These are phyloP conservation scores for Sodiomyces alkalinus DNA, from an alignment of 2,329 filamentous ascomycete species.

Conservation along the genomic window DNA sequence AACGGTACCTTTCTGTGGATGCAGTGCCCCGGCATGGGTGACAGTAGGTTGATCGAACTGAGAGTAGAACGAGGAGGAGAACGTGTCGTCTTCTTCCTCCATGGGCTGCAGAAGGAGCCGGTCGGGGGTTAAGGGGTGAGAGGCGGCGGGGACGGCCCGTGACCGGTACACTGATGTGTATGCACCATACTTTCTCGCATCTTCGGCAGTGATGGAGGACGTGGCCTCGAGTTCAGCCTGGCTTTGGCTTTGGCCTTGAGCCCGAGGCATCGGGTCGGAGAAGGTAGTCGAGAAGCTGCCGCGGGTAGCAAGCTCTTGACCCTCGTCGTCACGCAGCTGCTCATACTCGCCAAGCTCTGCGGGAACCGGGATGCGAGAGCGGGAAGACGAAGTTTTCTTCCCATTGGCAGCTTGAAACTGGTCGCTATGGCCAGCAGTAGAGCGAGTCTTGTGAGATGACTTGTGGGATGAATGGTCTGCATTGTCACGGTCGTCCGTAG, in stretches of 20 bases:
- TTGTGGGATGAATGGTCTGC: not conserved
- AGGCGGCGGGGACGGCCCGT: conserved; percentile 8
- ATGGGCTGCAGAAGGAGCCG: not conserved
- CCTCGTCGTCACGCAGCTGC: too few relatives aligned
- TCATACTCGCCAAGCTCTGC: too few relatives aligned
- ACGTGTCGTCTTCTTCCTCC: conserved; percentile 1
- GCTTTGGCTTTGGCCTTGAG: conserved; percentile 1
- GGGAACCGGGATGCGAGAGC: not conserved
- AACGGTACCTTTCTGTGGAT: conserved; percentile 2
- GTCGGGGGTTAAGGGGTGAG: conserved; percentile 8
- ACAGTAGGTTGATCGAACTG: conserved; percentile 2
- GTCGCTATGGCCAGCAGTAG: not conserved
- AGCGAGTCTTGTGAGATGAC: not conserved
- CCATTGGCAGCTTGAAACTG: not conserved
- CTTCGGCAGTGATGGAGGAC: conserved; percentile 3
- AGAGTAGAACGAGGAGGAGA: conserved; percentile 8
- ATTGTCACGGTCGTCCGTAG: not conserved
- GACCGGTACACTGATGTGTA: conserved; percentile 1
- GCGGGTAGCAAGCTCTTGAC: too few relatives aligned
- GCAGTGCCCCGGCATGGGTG: conserved; percentile 1
- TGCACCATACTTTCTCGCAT: conserved; percentile 4
- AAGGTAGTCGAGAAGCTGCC: conserved; percentile 6
- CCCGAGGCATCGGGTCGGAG: conserved; percentile 5
- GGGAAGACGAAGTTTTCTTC: not conserved
- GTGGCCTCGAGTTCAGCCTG: conserved; percentile 4